Evolutionary conservation across 2,329 filamentous ascomycete species (phyloP), one percentile per base, ranked within the genome.

Genomic region (Colletotrichum sp.): DNA sequence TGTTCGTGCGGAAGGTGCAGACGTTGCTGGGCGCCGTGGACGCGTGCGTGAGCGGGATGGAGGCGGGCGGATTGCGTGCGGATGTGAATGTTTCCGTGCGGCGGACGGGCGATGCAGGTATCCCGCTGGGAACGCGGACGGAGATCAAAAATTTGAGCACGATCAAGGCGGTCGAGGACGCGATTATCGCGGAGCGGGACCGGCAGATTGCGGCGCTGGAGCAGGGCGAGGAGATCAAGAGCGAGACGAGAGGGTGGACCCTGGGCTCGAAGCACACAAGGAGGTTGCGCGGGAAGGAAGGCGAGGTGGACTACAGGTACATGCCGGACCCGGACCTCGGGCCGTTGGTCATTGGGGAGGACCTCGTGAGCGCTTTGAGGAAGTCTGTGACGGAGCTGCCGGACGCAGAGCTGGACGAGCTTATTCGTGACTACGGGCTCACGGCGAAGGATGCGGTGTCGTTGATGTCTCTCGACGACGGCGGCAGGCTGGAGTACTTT

Each of bases 101-200:
- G 75, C 89, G 92, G 64, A 86, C 85, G 1, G 88, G 87, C n/a
- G 88, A 88, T 18, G 80, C 82, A 0, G 77, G 78, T 15, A 80
- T 76, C 2, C 82, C 83, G 4, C 89, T 99, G 1, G 97, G 97
- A 3, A 95, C 96, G 79, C 91, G 96, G 70, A 98, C 96, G 0
- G 97, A 99, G 85, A 99, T 99, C 86, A 99, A 99, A 86, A 99
- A 99, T 81, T 82, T 99, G 79, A 96, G 95, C 83, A 98, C 95
- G 70, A 96, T 98, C 87, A 98, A 98, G 83, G 95, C 96, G 1
- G 94, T 99, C 2, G 96, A 99, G 84, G 96, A 98, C 80, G 96
- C 97, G 55, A 96, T 99, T 77, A 93, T 96, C 69, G 95, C 96
- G 0, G 97, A 99, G 85, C 91, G 96, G 39, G 93, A 98, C 81